Conservation (phyloP, 371 early-diverging fungal species). For the Fennellomyces sp. region DNA sequence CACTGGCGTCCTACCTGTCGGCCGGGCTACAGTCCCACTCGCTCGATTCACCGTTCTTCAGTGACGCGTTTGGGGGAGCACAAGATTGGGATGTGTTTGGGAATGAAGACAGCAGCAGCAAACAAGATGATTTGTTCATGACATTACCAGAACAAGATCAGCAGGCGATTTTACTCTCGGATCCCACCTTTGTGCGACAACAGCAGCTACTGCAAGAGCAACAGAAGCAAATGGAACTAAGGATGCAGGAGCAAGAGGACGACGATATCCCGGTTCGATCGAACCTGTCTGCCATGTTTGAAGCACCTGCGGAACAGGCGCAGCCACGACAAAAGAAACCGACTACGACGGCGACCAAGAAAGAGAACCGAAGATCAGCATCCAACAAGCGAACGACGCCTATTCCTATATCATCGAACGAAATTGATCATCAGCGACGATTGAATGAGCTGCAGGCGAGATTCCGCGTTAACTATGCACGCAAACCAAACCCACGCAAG, state of each 20-base stretch:
- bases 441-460: slow-evolving; percentile 34
- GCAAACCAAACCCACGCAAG: slow-evolving; percentile 20
- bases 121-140: slow-evolving; percentile 11
- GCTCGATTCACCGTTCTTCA: slow-evolving; percentile 6
- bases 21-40: slow-evolving; percentile 3
- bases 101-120: not conserved
- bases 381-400: slow-evolving; percentile 6
- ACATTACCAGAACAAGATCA: slow-evolving; percentile 17
- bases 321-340: not conserved
- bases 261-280: slow-evolving; percentile 9
- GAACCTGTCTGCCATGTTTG: slow-evolving; percentile 26
- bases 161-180: slow-evolving; percentile 30
- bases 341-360: not conserved
- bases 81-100: slow-evolving; percentile 5
- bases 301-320: not conserved
- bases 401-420: not conserved
- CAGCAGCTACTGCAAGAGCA: slow-evolving; percentile 31
- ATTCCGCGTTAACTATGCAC: slow-evolving; percentile 34
- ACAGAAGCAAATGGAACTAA: slow-evolving; percentile 14
- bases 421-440: slow-evolving; percentile 28
- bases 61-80: not conserved
- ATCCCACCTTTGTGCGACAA: slow-evolving; percentile 28
- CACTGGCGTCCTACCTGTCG: slow-evolving; percentile 4
- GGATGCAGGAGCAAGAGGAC: slow-evolving; percentile 9
- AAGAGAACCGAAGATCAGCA: slow-evolving; percentile 5